Conservation (phyloP, 2,329 filamentous ascomycete species). For the Dactylellina cionopaga region DNA sequence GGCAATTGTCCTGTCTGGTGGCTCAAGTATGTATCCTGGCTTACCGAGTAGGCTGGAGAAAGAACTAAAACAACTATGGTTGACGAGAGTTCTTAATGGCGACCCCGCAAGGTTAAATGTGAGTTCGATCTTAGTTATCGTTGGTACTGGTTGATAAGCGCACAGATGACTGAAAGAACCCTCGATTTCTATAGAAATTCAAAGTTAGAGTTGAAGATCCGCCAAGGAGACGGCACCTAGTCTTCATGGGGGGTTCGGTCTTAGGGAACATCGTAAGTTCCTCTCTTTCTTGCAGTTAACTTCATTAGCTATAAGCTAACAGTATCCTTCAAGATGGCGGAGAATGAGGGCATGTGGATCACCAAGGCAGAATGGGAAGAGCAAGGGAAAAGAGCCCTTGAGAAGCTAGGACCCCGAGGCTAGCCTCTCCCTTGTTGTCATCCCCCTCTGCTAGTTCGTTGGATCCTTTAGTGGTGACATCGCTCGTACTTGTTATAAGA, state of each 20-base stretch:
- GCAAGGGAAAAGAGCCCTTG: slow-evolving; percentile 81
- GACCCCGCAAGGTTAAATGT: slow-evolving; percentile 88
- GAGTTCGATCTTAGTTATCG: slow-evolving; percentile 40
- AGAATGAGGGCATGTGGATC: slow-evolving; percentile 99
- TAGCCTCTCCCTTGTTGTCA: neutral
- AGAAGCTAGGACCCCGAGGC: slow-evolving; percentile 87
- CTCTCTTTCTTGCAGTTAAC: neutral
- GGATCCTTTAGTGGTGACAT: too few species aligned
- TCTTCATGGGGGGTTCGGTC: slow-evolving; percentile 97
- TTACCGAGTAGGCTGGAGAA: slow-evolving; percentile 95
- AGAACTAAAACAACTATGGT: slow-evolving; percentile 98
- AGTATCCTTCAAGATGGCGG: slow-evolving; percentile 75
- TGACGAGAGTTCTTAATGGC: slow-evolving; percentile 87
- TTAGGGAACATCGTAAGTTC: slow-evolving; percentile 83
- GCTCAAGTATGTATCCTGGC: slow-evolving; percentile 98
- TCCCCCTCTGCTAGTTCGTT: too few species aligned
- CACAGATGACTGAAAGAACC: neutral
- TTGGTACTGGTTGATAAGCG: neutral
- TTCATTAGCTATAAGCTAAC: slow-evolving; percentile 3
- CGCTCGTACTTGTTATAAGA: too few species aligned
- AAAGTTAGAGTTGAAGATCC: slow-evolving; percentile 99
- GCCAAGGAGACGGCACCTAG: slow-evolving; percentile 95
- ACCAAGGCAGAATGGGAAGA: slow-evolving; percentile 97
- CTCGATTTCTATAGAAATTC: slow-evolving; percentile 76
- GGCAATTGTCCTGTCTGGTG: slow-evolving; percentile 94